Conservation (phyloP, 768 basidiomycete species). For the Sarcomyxa edulis region DNA sequence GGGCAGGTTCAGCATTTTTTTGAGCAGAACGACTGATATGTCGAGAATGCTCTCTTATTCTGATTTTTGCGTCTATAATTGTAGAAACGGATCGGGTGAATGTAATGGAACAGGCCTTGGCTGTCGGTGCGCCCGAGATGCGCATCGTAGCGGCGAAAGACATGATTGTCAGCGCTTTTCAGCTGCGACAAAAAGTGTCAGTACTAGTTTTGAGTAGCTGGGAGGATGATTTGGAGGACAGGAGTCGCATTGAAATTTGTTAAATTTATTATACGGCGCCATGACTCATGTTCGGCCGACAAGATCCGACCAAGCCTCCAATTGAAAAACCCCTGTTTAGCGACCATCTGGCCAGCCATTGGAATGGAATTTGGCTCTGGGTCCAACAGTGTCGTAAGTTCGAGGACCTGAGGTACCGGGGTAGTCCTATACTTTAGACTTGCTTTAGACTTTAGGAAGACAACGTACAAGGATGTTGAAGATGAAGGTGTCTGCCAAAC, state of each 20-base stretch:
- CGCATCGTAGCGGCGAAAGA: constrained; percentile 8
- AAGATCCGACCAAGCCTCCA: too few species aligned
- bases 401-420: too few species aligned
- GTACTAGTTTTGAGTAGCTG: too few species aligned
- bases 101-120: constrained; percentile 18
- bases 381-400: too few species aligned
- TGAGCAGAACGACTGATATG: constrained; percentile 66
- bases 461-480: too few species aligned
- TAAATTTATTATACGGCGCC: background rate
- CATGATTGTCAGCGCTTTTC: constrained; percentile 7
- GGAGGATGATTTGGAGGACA: background rate
- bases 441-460: too few species aligned
- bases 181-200: constrained; percentile 4
- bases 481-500: too few species aligned
- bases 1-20: constrained; percentile 56
- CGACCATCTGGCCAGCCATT: too few species aligned
- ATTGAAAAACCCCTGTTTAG: too few species aligned
- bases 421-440: too few species aligned
- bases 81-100: constrained; percentile 50
- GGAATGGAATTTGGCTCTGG: too few species aligned
- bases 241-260: background rate
- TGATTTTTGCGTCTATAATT: constrained; percentile 72
- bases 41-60: constrained; percentile 74
- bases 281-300: constrained; percentile 3
- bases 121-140: constrained; percentile 8